phyloP scores from a whole-genome alignment of 352 stramenopile genomes.

The Pythium aphanidermatum region DNA sequence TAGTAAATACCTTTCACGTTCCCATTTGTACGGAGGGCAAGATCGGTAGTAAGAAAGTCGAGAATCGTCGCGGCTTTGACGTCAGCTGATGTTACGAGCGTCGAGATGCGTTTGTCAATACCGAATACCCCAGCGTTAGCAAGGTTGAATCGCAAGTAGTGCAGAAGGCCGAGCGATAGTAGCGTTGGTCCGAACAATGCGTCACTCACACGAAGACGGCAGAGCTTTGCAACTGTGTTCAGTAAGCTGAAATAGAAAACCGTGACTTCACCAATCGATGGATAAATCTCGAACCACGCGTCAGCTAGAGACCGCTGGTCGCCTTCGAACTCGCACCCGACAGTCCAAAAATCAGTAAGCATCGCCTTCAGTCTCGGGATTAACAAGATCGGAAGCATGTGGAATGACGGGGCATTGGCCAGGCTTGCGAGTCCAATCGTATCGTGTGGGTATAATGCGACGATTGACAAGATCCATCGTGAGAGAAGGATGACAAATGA shows the following conservation, averaged over 20 bases:
- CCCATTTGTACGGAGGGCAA: conserved; percentile 25
- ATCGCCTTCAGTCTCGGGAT: conserved; percentile 33
- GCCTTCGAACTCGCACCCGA: conserved; percentile 36
- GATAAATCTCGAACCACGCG: conserved; percentile 47
- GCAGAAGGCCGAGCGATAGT: conserved; percentile 28
- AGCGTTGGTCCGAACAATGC: conserved; percentile 34
- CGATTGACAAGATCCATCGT: conserved; percentile 35
- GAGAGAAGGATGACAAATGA: conserved; percentile 27
- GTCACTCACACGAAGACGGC: conserved; percentile 28
- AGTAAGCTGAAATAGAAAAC: conserved; percentile 45
- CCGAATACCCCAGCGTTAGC: conserved; percentile 19
- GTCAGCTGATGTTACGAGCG: conserved; percentile 22
- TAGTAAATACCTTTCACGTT: conserved; percentile 28
- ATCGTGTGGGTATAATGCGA: conserved; percentile 27
- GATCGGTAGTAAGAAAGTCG: conserved; percentile 33
- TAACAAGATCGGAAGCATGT: conserved; percentile 33
- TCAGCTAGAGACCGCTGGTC: conserved; percentile 32
- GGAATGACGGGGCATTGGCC: conserved; percentile 29
- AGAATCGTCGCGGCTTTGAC: conserved; percentile 26
- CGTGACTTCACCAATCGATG: conserved; percentile 29
- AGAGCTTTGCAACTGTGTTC: conserved; percentile 36
- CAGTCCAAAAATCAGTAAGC: conserved; percentile 36
- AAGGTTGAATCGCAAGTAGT: conserved; percentile 23
- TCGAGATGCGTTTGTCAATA: conserved; percentile 29
- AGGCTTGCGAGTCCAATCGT: conserved; percentile 36